These are phyloP conservation scores for Vaccinium macrocarpon DNA, from an alignment of 148 eudicot genomes.

Conservation along the genomic window DNA sequence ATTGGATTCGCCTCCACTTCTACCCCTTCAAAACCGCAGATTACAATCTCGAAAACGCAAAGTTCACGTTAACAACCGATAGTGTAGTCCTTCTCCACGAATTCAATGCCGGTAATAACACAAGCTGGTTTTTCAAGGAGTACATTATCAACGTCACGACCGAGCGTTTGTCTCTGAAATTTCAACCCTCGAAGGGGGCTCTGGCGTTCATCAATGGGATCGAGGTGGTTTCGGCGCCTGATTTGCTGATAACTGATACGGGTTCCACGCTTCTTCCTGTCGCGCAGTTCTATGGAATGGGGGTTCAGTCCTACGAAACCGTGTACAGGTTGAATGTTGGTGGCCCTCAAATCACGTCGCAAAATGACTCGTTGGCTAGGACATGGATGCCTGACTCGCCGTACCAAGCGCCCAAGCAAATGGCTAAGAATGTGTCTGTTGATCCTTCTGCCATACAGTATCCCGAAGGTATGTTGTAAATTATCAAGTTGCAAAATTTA, in stretches of 20 bases:
- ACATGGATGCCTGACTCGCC: slow-evolving; percentile 49
- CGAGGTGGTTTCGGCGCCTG: slow-evolving; percentile 75
- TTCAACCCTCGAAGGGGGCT: slow-evolving; percentile 44
- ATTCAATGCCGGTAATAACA: slow-evolving; percentile 19
- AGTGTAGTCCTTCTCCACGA: slow-evolving; percentile 50
- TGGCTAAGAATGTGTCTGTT: slow-evolving; percentile 37
- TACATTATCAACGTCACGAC: slow-evolving; percentile 56
- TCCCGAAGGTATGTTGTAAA: slow-evolving; percentile 31
- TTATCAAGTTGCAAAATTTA: too few species aligned
- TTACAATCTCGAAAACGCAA: slow-evolving; percentile 47
- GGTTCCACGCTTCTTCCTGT: slow-evolving; percentile 53
- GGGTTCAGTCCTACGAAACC: slow-evolving; percentile 37
- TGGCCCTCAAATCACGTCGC: slow-evolving; percentile 40
- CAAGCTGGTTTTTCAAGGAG: slow-evolving; percentile 41
- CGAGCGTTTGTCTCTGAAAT: slow-evolving; percentile 39
- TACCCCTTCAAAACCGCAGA: slow-evolving; percentile 44
- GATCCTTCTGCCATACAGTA: slow-evolving; percentile 43
- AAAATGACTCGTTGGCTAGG: slow-evolving; percentile 64
- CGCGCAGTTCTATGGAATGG: slow-evolving; percentile 36
- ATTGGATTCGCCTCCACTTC: slow-evolving; percentile 86
- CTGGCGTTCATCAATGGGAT: slow-evolving; percentile 69
- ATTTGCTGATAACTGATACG: slow-evolving; percentile 37
- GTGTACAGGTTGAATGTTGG: slow-evolving; percentile 65
- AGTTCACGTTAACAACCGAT: slow-evolving; percentile 52
- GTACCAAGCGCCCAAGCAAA: slow-evolving; percentile 31